Evolutionary conservation across 139 green algal species (phyloP).

Genomic region (Chlorella sp.): DNA sequence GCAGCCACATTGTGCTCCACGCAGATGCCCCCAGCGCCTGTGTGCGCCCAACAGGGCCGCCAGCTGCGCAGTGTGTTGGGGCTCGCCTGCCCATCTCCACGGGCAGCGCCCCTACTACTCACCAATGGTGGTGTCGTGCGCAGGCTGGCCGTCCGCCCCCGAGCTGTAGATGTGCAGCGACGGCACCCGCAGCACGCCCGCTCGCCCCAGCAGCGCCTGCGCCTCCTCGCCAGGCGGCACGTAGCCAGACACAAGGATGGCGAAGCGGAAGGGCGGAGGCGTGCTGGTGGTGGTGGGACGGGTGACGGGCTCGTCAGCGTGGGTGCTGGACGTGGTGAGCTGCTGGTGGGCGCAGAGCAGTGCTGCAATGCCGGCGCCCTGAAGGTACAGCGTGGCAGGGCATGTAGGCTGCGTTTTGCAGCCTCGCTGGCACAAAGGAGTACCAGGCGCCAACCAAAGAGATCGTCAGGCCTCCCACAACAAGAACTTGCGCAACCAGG

Average conservation of each 20-base stretch:
- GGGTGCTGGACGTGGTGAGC: background rate
- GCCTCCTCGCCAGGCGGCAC: background rate
- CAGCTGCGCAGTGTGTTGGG: background rate
- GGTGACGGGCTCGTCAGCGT: too few relatives aligned
- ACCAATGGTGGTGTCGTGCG: background rate
- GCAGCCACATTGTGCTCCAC: too few relatives aligned
- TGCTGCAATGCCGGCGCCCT: slow-evolving; percentile 39
- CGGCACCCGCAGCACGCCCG: slow-evolving; percentile 16
- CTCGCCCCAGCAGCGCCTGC: slow-evolving; percentile 4
- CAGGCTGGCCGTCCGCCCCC: slow-evolving; percentile 13
- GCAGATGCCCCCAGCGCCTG: too few relatives aligned
- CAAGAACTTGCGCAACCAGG: background rate
- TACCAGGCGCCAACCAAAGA: too few relatives aligned
- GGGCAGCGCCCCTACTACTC: background rate
- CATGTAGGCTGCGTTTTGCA: too few relatives aligned
- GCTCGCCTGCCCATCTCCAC: background rate
- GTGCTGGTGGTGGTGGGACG: too few relatives aligned
- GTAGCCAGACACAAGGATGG: slow-evolving; percentile 31
- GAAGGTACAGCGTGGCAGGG: too few relatives aligned
- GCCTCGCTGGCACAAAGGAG: too few relatives aligned
- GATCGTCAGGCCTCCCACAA: too few relatives aligned
- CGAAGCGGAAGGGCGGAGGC: slow-evolving; percentile 21
- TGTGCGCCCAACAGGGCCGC: background rate
- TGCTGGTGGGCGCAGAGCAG: slow-evolving; percentile 31
- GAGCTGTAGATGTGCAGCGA: slow-evolving; percentile 39